Evolutionary conservation across 1,284 basidiomycete genomes (phyloP), one percentile per base, ranked within the genome.

Genomic region (Taiwanofungus camphoratus): DNA sequence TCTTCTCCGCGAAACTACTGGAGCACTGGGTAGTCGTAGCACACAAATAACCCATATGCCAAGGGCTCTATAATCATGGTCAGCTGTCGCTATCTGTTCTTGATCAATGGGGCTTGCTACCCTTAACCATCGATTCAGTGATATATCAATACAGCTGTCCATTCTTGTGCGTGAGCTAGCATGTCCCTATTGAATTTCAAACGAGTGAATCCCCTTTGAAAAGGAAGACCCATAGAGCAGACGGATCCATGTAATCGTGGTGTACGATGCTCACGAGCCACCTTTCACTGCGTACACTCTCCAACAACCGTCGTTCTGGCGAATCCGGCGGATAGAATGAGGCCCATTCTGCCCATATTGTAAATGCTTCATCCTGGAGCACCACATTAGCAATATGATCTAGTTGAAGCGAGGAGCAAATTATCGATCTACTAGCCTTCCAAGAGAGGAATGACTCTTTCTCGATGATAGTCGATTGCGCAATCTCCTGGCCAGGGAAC

Each of bases 391-490:
- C 30, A 39, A 36, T 13, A 39, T 16, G 34, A 6, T 37, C 9
- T 9, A 32, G 22, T 1, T 12, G 19, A 7, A n/a, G n/a, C 3
- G 3, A 4, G 4, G 21, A 39, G 15, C 27, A 3, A 16, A 12
- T 22, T 19, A 18, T 13, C 29, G 34, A 13, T 29, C 13, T 24
- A 54, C 69, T 26, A 29, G 87, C 90, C 82, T 92, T 94, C 92
- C 92, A 96, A 1, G 89, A 82, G 30, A 92, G 64, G 71, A 97
- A 97, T 5, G 91, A 94, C 50, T 90, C 82, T 42, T 76, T 77
- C 58, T 98, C 96, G 41, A 99, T 98, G 55, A 99, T 97, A 0
- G 96, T 99, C 6, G 94, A 92, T 61, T 98, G 95, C 2, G 87
- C 80, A 45, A 99, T 87, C 65, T 99, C 96, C 60, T 94, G 87